phyloP scores from a whole-genome alignment of 768 basidiomycete genomes.

The Boletus pseudo-olivaceus region DNA sequence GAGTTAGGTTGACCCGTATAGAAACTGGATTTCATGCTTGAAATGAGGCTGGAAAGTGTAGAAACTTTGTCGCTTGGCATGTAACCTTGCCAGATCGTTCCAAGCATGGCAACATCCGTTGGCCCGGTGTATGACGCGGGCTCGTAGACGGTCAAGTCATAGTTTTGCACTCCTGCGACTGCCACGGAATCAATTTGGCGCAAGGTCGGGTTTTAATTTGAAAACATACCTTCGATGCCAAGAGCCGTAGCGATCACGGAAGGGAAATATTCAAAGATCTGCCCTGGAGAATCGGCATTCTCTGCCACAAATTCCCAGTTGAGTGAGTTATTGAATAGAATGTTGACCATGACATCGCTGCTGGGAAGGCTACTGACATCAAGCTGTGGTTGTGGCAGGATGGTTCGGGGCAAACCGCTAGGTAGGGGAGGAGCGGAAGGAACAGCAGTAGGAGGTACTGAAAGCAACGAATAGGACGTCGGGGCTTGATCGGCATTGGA shows the following conservation, averaged over 20 bases:
- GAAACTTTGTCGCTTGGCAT: conserved; percentile 56
- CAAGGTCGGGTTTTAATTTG: not conserved
- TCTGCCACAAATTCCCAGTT: conserved; percentile 69
- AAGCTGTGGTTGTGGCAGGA: conserved; percentile 42
- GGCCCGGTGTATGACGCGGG: conserved; percentile 53
- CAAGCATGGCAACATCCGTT: conserved; percentile 46
- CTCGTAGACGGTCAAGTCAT: conserved; percentile 66
- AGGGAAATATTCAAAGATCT: conserved; percentile 77
- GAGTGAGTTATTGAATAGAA: conserved; percentile 59
- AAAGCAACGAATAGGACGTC: conserved; percentile 28
- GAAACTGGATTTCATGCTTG: conserved; percentile 55
- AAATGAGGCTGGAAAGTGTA: conserved; percentile 62
- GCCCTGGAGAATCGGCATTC: conserved; percentile 55
- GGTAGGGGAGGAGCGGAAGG: conserved; percentile 45
- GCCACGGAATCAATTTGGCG: conserved; percentile 31
- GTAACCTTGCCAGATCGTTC: conserved; percentile 70
- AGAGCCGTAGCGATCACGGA: conserved; percentile 45
- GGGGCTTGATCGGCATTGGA: conserved; percentile 39
- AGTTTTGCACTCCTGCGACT: conserved; percentile 41
- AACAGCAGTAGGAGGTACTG: conserved; percentile 20
- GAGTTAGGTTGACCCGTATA: conserved; percentile 49
- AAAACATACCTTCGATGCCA: conserved; percentile 37
- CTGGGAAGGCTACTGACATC: conserved; percentile 29
- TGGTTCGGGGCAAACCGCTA: conserved; percentile 53
- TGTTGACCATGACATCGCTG: conserved; percentile 51